Percentiles rank a stretch among this genome's conserved stretches.
Evolutionary conservation across 805 yeast species (phyloP).

Genomic region (Saccharomycopsis babjevae): DNA sequence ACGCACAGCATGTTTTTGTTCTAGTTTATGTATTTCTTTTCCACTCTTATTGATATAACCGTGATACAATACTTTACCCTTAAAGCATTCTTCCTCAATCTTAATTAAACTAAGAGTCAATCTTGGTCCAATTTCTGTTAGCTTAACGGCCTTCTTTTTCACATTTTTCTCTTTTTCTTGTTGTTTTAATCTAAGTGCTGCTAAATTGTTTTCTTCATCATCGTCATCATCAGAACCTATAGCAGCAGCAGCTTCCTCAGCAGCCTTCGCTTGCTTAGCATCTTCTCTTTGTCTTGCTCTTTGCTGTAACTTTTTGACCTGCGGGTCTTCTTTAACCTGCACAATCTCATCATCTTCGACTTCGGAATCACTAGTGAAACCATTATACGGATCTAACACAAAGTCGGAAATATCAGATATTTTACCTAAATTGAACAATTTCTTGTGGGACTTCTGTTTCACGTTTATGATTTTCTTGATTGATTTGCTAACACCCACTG

Average conservation of each 20-base stretch:
- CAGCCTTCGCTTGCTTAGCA: background rate
- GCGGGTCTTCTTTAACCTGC: conserved; percentile 34
- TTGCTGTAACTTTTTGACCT: conserved; percentile 21
- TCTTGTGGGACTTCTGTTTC: conserved; percentile 48
- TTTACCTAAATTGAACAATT: conserved; percentile 58
- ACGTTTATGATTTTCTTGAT: conserved; percentile 61
- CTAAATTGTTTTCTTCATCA: conserved; percentile 18
- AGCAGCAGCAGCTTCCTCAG: conserved; percentile 18
- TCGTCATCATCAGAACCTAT: conserved; percentile 21
- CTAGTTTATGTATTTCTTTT: conserved; percentile 50
- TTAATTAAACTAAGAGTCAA: conserved; percentile 64
- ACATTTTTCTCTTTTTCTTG: conserved; percentile 20
- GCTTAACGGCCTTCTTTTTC: conserved; percentile 73
- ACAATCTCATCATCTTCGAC: conserved; percentile 85
- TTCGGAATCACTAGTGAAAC: conserved; percentile 84
- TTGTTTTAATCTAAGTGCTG: conserved; percentile 14
- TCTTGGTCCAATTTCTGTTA: conserved; percentile 91
- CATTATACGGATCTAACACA: conserved; percentile 74
- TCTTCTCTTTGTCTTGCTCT: conserved; percentile 22
- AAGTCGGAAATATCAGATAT: conserved; percentile 74
- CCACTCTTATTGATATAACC: conserved; percentile 53
- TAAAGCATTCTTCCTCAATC: conserved; percentile 86
- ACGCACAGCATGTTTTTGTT: conserved; percentile 53
- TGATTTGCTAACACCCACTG: conserved; percentile 67
- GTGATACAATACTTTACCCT: conserved; percentile 84